Evolutionary conservation across 352 stramenopile species (phyloP).

Genomic region (Blastocystis sp.): DNA sequence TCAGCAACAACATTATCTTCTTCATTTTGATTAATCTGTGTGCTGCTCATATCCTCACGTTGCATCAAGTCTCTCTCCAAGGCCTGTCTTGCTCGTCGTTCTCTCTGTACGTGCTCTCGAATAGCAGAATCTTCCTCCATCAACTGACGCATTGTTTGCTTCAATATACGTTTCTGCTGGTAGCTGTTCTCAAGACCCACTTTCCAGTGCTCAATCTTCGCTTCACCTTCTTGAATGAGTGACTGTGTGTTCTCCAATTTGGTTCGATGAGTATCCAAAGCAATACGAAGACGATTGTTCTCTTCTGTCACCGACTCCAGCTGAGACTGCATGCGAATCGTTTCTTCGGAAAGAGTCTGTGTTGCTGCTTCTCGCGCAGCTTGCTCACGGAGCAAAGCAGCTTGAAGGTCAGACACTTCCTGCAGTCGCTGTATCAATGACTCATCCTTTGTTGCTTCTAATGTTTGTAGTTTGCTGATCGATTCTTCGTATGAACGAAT

Average conservation of each 20-base stretch:
- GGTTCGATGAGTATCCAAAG: neutral
- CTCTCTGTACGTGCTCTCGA: neutral
- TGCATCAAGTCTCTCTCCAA: constrained; percentile 3
- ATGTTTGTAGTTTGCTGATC: neutral
- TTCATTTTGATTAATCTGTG: neutral
- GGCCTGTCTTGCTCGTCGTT: neutral
- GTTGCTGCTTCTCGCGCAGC: neutral
- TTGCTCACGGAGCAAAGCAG: neutral
- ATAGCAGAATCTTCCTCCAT: neutral
- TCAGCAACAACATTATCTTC: neutral
- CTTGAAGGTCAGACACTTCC: neutral
- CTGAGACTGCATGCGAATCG: constrained; percentile 4
- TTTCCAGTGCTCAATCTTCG: constrained; percentile 7
- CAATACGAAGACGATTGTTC: neutral
- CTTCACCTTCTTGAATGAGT: neutral
- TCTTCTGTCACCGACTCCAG: constrained; percentile 11
- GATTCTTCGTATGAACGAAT: neutral
- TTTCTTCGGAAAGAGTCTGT: neutral
- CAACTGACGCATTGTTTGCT: neutral
- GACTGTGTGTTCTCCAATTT: neutral
- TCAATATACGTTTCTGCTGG: constrained; percentile 28
- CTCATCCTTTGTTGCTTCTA: neutral
- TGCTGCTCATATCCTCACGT: neutral
- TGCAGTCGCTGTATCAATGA: neutral
- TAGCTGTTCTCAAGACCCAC: constrained; percentile 14